Conservation (phyloP, 2,329 filamentous ascomycete genomes). For the Metarhizium robertsii region DNA sequence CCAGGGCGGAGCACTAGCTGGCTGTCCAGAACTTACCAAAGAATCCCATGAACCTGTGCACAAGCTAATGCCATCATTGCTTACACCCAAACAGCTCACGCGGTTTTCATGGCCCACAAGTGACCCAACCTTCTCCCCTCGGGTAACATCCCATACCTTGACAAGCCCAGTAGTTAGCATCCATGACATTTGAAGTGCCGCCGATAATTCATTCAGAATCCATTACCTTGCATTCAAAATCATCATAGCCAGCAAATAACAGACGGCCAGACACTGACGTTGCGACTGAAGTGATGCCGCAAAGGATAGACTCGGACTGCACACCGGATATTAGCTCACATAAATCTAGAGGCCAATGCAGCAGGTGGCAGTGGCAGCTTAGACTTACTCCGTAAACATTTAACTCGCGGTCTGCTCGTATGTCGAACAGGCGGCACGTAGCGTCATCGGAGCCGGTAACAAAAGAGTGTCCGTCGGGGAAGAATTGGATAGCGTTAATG, state of each 20-base stretch:
- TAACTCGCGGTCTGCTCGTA: constrained; percentile 78
- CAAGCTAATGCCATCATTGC: constrained; percentile 97
- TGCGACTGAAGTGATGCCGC: constrained; percentile 95
- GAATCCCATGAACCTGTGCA: constrained; percentile 99
- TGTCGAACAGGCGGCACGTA: constrained; percentile 94
- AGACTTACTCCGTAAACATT: constrained; percentile 58
- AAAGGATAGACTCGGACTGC: constrained; percentile 93
- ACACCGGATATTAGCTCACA: constrained; percentile 11
- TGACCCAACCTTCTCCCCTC: constrained; percentile 93
- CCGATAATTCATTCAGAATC: background rate
- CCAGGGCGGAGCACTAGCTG: background rate
- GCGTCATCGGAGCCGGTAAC: constrained; percentile 97
- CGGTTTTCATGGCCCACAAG: constrained; percentile 97
- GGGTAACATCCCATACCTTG: constrained; percentile 94
- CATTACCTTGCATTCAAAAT: constrained; percentile 96
- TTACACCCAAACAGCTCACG: constrained; percentile 96
- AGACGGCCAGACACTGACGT: constrained; percentile 94
- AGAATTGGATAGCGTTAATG: constrained; percentile 99
- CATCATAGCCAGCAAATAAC: constrained; percentile 94
- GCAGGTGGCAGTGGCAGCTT: background rate
- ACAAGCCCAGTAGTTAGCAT: background rate
- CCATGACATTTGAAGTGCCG: background rate
- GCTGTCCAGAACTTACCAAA: constrained; percentile 56
- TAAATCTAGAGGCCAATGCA: background rate
- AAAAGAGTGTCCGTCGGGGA: constrained; percentile 97